Base-by-base conservation (phyloP, 306 rosid genomes). In the Malus sylvestris region DNA sequence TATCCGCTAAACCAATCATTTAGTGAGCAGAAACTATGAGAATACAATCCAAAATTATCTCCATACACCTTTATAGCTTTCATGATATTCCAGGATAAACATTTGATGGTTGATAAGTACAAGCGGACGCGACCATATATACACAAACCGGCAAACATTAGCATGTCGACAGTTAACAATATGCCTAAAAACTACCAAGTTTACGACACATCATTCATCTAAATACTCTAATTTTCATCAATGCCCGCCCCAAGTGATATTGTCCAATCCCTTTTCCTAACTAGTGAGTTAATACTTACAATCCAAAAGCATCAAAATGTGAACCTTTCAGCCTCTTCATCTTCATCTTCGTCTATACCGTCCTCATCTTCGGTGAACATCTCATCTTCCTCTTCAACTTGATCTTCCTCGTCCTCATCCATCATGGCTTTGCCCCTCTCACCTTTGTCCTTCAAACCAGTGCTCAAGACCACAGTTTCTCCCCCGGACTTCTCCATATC, bases 401-500 rank as follows among this genome's bases (percentile, higher is more conserved):
- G 66, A 18, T 75, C 79, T 72, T 80, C 91, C 7, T 82, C 84
- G 2, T 86, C 90, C 67, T 80, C 87, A 8, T 76, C 86, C 89
- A 88, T 87, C 81, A 64, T 71, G 72, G 76, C 80, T 84, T 74
- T 87, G 57, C 72, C 74, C 57, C 40, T 53, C 11, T 74, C 67
- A 53, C 68, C 78, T 82, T 67, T 83, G 80, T 82, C 87, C 83
- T 92, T 94, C 83, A 89, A 83, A 67, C 96, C 91, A 27, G 91
- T 89, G 92, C 87, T 94, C 89, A 92, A 79, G 40, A 86, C 89
- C 76, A 89, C 97, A 15, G 86, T 88, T 84, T 81, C 85, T 51
- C 93, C 97, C 55, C 83, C 63, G 0, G 91, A 85, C 71, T 80
- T 84, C 79, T 86, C 90, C 95, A 91, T 89, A 78, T 93, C 97